phyloP scores from a whole-genome alignment of 768 basidiomycete genomes.

The Chalciporus pseudorubinellus region DNA sequence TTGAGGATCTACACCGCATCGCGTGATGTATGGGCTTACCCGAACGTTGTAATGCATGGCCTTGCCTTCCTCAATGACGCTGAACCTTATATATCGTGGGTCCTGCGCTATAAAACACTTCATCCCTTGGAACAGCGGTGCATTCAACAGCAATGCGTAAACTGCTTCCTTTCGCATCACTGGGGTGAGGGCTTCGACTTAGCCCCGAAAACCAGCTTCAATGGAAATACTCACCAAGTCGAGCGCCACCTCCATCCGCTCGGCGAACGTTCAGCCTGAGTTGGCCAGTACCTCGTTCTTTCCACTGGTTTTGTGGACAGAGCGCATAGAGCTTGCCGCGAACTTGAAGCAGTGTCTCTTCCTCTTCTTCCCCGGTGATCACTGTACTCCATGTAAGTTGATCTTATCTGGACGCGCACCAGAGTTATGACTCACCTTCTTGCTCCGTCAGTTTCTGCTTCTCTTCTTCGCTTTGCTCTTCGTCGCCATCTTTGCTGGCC shows the following conservation, averaged over 20 bases:
- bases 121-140: slow-evolving; percentile 78
- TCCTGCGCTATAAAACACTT: slow-evolving; percentile 69
- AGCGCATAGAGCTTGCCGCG: slow-evolving; percentile 74
- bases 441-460: slow-evolving; percentile 57
- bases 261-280: slow-evolving; percentile 66
- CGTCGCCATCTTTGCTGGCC: slow-evolving; percentile 59
- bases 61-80: slow-evolving; percentile 59
- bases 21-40: slow-evolving; percentile 40
- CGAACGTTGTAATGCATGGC: slow-evolving; percentile 74
- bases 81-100: slow-evolving; percentile 75
- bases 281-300: slow-evolving; percentile 71
- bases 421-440: slow-evolving; percentile 47
- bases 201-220: slow-evolving; percentile 2
- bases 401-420: neutral
- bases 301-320: slow-evolving; percentile 61
- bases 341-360: slow-evolving; percentile 71
- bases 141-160: slow-evolving; percentile 68
- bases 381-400: slow-evolving; percentile 38
- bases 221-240: slow-evolving; percentile 47
- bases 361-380: slow-evolving; percentile 79
- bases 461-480: slow-evolving; percentile 43
- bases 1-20: slow-evolving; percentile 7
- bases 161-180: slow-evolving; percentile 89
- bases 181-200: slow-evolving; percentile 27
- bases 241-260: slow-evolving; percentile 64